These are phyloP conservation scores for Colletotrichum gigasporum DNA, from an alignment of 2,329 filamentous ascomycete species.

Conservation along the genomic window DNA sequence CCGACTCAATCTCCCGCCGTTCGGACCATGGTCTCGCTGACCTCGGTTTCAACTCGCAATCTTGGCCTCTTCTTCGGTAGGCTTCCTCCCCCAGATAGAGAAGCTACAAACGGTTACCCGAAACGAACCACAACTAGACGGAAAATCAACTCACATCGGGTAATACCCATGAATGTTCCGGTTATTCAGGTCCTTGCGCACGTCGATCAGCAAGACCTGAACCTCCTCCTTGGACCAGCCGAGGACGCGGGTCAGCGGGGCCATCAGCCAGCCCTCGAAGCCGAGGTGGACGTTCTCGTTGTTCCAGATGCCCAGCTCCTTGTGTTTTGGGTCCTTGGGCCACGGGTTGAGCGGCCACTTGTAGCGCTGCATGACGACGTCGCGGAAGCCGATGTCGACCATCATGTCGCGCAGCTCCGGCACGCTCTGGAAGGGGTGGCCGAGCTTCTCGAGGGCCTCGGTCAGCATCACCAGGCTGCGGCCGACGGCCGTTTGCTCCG, in stretches of 20 bases:
- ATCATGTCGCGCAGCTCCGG: slow-evolving; percentile 50
- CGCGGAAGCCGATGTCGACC: slow-evolving; percentile 53
- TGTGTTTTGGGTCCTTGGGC: slow-evolving; percentile 59
- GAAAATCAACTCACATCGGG: background rate
- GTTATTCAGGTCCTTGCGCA: slow-evolving; percentile 34
- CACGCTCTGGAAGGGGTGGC: slow-evolving; percentile 44
- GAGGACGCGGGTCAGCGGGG: background rate
- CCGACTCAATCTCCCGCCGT: too few relatives aligned
- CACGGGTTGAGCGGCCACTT: slow-evolving; percentile 61
- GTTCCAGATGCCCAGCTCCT: slow-evolving; percentile 53
- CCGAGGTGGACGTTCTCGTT: background rate
- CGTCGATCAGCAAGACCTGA: slow-evolving; percentile 31
- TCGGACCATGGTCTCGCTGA: too few relatives aligned
- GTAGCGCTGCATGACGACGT: slow-evolving; percentile 56
- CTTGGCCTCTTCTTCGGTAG: background rate
- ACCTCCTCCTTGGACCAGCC: slow-evolving; percentile 35
- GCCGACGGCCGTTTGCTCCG: slow-evolving; percentile 36
- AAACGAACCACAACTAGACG: fast-evolving
- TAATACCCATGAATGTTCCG: slow-evolving; percentile 37
- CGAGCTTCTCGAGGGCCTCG: slow-evolving; percentile 39
- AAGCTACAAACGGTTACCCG: background rate
- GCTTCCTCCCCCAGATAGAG: background rate
- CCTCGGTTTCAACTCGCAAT: background rate
- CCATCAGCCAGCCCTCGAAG: background rate
- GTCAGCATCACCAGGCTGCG: slow-evolving; percentile 41